Evolutionary conservation across 225 moss, liverwort and hornwort species (phyloP).

Genomic region (Bryum argenteum): DNA sequence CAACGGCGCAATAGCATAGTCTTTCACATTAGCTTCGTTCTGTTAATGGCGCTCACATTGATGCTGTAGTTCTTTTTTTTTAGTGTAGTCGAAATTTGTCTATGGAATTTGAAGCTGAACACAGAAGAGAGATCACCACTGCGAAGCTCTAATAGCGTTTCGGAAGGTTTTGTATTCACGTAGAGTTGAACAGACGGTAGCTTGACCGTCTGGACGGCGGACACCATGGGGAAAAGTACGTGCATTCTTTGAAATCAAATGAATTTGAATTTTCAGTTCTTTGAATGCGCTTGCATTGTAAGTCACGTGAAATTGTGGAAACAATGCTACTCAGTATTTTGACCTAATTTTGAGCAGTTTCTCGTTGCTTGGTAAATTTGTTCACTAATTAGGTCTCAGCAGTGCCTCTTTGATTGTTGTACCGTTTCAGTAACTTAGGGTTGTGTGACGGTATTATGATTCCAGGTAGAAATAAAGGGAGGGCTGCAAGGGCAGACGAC

Average conservation of each 20-base stretch:
- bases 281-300: not conserved
- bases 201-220: conserved; percentile 31
- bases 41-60: not conserved
- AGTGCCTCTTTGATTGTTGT: conserved; percentile 26
- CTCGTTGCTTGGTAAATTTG: not conserved
- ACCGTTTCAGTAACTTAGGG: conserved; percentile 30
- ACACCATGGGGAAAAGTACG: conserved; percentile 48
- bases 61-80: too few species aligned
- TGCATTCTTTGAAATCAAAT: not conserved
- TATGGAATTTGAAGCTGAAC: conserved; percentile 37
- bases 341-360: conserved; percentile 33
- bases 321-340: not conserved
- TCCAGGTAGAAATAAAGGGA: conserved; percentile 69
- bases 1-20: not conserved
- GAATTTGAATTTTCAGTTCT: not conserved
- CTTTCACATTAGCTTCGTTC: not conserved
- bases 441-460: conserved; percentile 17
- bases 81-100: conserved; percentile 22
- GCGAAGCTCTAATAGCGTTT: conserved; percentile 20
- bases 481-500: conserved; percentile 57
- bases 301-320: conserved; percentile 11
- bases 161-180: not conserved
- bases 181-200: conserved; percentile 13
- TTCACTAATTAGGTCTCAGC: not conserved
- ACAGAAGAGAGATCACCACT: not conserved